Percentiles rank a stretch among this genome's conserved stretches.
Evolutionary conservation across 2,329 filamentous ascomycete genomes (phyloP).

Genomic region (Arthrobotrys conoides): DNA sequence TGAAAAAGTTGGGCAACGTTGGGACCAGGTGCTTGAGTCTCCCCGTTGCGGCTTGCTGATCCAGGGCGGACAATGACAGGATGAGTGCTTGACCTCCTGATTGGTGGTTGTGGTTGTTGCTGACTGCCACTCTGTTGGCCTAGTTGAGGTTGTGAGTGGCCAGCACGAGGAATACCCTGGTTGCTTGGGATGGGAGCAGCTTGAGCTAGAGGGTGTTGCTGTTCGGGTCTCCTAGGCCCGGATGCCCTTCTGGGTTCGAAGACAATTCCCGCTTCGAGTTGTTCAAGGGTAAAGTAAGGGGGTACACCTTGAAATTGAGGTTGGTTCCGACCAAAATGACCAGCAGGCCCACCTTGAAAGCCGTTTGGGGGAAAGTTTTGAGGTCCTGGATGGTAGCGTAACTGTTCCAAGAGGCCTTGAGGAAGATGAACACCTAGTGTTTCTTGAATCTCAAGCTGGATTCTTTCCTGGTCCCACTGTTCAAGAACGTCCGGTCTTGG

Average conservation of each 20-base stretch:
- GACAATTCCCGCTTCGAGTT: background rate
- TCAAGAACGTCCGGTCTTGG: slow-evolving; percentile 52
- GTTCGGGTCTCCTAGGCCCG: background rate
- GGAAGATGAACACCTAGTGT: background rate
- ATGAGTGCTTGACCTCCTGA: background rate
- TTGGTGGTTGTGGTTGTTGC: background rate
- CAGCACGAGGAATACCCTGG: background rate
- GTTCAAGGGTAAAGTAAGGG: background rate
- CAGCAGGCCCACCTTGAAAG: background rate
- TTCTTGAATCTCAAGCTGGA: slow-evolving; percentile 26
- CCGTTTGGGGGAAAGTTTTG: no score
- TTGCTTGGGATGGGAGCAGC: background rate
- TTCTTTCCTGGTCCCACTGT: slow-evolving; percentile 29
- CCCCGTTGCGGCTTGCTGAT: background rate
- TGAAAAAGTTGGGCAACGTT: background rate
- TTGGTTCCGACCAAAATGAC: background rate
- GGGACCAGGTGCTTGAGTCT: background rate
- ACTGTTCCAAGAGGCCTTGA: background rate
- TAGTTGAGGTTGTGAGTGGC: background rate
- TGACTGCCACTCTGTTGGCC: background rate
- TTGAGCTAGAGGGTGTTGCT: slow-evolving; percentile 6
- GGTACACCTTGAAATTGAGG: background rate
- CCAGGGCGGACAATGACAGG: background rate
- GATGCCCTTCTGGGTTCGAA: background rate
- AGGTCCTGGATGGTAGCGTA: background rate